Base-by-base conservation (phyloP, 345 rosid species). In the Eucalyptus regnans region DNA sequence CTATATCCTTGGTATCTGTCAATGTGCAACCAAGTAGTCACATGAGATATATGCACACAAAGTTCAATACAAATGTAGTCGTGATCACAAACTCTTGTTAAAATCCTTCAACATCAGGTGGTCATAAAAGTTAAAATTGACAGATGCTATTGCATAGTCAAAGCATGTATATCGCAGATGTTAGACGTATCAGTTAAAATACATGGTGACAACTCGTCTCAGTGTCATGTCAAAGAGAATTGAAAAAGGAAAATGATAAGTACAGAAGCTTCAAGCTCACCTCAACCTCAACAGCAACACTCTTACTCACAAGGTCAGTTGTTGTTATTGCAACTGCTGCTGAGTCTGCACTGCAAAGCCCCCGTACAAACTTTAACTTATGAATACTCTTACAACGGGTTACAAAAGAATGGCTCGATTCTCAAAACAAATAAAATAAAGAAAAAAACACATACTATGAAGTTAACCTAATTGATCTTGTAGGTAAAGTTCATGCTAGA, bases 291-390 rank as follows among this genome's bases (percentile, higher is more conserved):
- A 98, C 87, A 48, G 99, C 99, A 86, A 96, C 99, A 83, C 99
- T 98, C 95, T 98, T 98, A 93, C 98, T 98, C 54, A 96, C 98
- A 87, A 98, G 97, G 92, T 98, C 99, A 4, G 99, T 98, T 48
- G 99, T 97, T 9, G 99, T 97, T 91, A 98, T 96, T 58, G 99
- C 99, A 91, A 97, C 95, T 60, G 99, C 99, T 86, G 99, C 99
- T 62, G 98, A 94, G 93, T 94, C 96, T 91, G 97, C 98, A 94
- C 99, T 97, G 98, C 91, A 93, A 62, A 91, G 71, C 89, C 54
- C 86, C 76, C 60, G 29, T 89, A 44, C 87, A 85, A 90, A 76
- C 48, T 43, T 2, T 1, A 20, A 41, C 48, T 71, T 76, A 37
- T 20, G 46, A 64, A 76, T 76, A 20, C 83, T 5, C 15, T 18